Conservation (phyloP, 345 rosid genomes). For the Litchi chinensis region DNA sequence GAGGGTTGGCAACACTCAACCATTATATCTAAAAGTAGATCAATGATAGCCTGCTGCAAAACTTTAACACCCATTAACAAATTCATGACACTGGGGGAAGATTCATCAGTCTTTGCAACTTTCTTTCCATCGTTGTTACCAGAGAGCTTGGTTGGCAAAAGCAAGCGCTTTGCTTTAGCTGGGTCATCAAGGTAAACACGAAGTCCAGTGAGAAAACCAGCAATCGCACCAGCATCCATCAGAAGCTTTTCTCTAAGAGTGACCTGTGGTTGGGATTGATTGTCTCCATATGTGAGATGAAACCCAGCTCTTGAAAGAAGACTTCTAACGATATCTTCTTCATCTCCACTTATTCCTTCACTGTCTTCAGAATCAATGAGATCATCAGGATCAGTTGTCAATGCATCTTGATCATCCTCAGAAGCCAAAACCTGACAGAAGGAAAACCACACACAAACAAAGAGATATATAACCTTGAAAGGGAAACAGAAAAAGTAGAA, state of each 20-base stretch:
- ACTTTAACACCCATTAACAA: conserved; percentile 99
- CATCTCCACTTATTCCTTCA: conserved; percentile 95
- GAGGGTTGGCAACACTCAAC: conserved; percentile 98
- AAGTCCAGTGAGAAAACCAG: conserved; percentile 95
- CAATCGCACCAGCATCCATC: conserved; percentile 99
- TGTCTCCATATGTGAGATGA: conserved; percentile 92
- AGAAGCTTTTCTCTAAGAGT: conserved; percentile 88
- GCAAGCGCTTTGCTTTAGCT: conserved; percentile 93
- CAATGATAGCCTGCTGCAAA: conserved; percentile 98
- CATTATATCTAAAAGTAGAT: conserved; percentile 94
- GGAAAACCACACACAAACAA: conserved; percentile 20
- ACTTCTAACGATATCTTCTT: conserved; percentile 95
- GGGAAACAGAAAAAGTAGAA: not conserved
- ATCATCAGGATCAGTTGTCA: conserved; percentile 99
- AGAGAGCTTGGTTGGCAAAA: conserved; percentile 92
- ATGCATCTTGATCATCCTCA: conserved; percentile 97
- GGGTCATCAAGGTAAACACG: conserved; percentile 99
- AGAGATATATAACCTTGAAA: conserved; percentile 10
- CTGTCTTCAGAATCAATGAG: conserved; percentile 97
- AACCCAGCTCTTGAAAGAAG: conserved; percentile 98
- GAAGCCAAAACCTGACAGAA: conserved; percentile 84
- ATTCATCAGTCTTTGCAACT: conserved; percentile 63
- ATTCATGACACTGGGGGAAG: conserved; percentile 98
- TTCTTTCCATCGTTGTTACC: conserved; percentile 76
- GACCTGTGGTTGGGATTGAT: conserved; percentile 88